Base-by-base conservation (phyloP, 768 basidiomycete genomes). In the Lentinula lateritia region DNA sequence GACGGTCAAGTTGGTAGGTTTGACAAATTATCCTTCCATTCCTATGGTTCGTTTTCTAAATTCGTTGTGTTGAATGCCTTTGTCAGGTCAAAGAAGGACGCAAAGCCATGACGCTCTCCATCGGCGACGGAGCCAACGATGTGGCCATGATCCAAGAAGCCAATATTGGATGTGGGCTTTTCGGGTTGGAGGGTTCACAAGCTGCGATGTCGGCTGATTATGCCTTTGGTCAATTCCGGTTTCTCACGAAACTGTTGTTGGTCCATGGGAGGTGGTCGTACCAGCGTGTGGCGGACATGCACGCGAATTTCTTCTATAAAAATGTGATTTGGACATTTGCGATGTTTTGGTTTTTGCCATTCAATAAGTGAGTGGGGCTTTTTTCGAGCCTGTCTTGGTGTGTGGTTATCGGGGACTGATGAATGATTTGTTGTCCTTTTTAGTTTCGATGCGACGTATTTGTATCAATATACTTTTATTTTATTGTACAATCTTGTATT, bases 111-210 rank as follows among this genome's bases (percentile, higher is more conserved):
- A 96, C 95, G 1, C 73, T 98, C 34, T 92, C 95, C 0, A 98
- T 99, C 58, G 96, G 96, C 9, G 96, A 98, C 67, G 94, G 93
- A 59, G 96, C 96, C 15, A 98, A 98, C 69, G 96, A 98, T 69
- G 96, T 98, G 23, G 95, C 95, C 6, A 98, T 98, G 96, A 98
- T 98, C 62, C 96, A 98, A 71, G 96, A 96, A 69, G 96, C 96
- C n/a, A 95, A 98, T 72, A 89, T 98, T 65, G 96, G 96, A 3
- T 93, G 95, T 69, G 96, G 96, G 20, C 77, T 98, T 32, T 84
- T 93, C 66, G 96, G 96, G 50, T 83, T 95, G 41, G 96, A 98
- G 72, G 96, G 96, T 54, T 95, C 94, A 20, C 96, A 98, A 73
- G 96, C 96, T 35, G 95, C 96, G 52, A 98, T 98, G 95, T 97